Base-by-base conservation (phyloP, 768 basidiomycete genomes). In the Leccinum truebloodii region DNA sequence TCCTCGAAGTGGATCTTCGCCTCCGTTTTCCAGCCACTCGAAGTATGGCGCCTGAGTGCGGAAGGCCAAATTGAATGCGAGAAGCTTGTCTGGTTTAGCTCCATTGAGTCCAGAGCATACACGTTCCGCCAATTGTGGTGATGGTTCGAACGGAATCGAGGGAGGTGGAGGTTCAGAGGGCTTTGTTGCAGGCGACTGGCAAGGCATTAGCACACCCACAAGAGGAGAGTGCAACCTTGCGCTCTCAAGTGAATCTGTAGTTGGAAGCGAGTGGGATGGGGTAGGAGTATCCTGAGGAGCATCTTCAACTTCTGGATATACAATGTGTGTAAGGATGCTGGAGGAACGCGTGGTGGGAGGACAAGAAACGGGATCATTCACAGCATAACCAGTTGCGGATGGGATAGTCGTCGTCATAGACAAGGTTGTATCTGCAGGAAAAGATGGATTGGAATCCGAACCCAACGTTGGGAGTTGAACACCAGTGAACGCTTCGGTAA, bases 61-160 rank as follows among this genome's bases (percentile, higher is more conserved):
- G 67, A 92, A 91, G 12, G 90, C 90, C 65, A 86, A 77, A 67
- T 88, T 89, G 68, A 92, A 92, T 0, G 90, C 88, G 4, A 88
- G 64, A 13, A 65, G 59, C 1, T 59, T 67, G 3, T 73, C 67
- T 6, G n/a, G 39, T 57, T 64, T 60, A 22, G 13, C 24, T 2
- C 37, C 2, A 3, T 28, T 26, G 34, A 34, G 12, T 50, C 37
- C 26, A 28, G 53, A 26, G 8, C 0, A 22, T 13, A 18, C 12
- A 39, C 39, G 2, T 9, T 57, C 52, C 8, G 37, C 55, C 9
- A 1, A 18, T 7, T 41, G 52, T 2, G 32, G 50, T 22, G 63
- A 57, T n/a, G 18, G 3, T 48, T 52, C 54, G 22, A 6, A 20
- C n/a, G 22, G 16, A 12, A 39, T 24, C 35, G n/a, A 8, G 13